Conservation (phyloP, 2,329 filamentous ascomycete species). For the Blumeria hordei region DNA sequence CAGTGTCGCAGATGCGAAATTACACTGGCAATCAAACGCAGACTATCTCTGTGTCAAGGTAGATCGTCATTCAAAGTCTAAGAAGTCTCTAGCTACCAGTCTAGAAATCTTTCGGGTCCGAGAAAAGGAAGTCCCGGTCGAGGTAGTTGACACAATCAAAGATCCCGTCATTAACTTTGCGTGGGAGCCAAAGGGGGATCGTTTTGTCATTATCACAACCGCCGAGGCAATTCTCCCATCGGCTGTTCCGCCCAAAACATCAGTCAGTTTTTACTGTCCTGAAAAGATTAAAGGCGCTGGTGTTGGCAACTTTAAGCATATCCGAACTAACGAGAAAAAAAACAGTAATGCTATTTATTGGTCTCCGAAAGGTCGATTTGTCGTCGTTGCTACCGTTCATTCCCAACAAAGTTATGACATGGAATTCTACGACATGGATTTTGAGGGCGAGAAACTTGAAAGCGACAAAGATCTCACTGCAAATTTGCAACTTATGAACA, state of each 20-base stretch:
- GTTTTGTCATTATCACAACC: constrained; percentile 91
- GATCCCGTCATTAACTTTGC: constrained; percentile 99
- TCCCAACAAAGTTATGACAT: constrained; percentile 87
- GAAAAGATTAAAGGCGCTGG: constrained; percentile 70
- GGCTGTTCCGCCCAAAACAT: constrained; percentile 76
- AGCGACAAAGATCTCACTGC: constrained; percentile 82
- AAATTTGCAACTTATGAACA: constrained; percentile 87
- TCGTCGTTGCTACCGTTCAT: constrained; percentile 77
- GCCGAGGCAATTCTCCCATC: constrained; percentile 57
- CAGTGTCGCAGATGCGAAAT: constrained; percentile 90
- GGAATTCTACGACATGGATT: constrained; percentile 95
- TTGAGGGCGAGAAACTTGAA: constrained; percentile 88
- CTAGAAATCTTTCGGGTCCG: constrained; percentile 93
- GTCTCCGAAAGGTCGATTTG: constrained; percentile 87
- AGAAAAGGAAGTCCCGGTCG: constrained; percentile 94
- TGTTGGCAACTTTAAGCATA: constrained; percentile 85
- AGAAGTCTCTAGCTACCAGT: constrained; percentile 92
- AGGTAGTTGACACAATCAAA: constrained; percentile 93
- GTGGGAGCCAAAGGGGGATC: constrained; percentile 95
- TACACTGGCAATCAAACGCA: constrained; percentile 94
- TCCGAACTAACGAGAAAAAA: constrained; percentile 93
- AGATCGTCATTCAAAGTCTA: constrained; percentile 94
- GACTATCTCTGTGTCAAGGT: constrained; percentile 96
- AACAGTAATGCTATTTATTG: constrained; percentile 99
- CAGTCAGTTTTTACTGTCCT: constrained; percentile 87